These are phyloP conservation scores for Paracoccidioides brasiliensis DNA, from an alignment of 2,329 filamentous ascomycete genomes.

Conservation along the genomic window DNA sequence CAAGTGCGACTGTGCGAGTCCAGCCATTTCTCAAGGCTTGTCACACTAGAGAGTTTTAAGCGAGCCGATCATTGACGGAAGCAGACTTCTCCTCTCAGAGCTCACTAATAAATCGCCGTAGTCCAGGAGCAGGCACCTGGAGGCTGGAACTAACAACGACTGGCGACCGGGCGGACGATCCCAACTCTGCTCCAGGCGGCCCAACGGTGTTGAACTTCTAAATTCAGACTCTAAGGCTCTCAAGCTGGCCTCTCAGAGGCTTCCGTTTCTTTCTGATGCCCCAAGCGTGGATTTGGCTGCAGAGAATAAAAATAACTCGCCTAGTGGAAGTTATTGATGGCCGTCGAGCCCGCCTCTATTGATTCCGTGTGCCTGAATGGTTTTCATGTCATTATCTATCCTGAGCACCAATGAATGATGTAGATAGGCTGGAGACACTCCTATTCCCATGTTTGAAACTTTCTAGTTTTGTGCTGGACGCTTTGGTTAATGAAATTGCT, in stretches of 20 bases:
- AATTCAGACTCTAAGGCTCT: not conserved
- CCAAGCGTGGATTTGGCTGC: not conserved
- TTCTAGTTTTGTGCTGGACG: not conserved
- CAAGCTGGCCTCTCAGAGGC: not conserved
- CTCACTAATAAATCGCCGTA: not conserved
- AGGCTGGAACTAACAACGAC: no score
- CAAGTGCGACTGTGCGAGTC: not conserved
- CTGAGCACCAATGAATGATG: constrained; percentile 1
- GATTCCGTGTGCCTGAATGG: not conserved
- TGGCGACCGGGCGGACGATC: not conserved
- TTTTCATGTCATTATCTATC: not conserved
- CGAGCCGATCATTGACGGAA: not conserved
- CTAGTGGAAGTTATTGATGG: not conserved
- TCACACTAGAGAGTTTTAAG: not conserved
- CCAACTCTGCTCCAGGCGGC: not conserved
- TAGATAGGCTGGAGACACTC: not conserved
- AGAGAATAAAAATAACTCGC: constrained; percentile 3
- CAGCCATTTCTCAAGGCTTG: not conserved
- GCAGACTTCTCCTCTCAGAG: not conserved
- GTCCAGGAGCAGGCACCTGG: not conserved
- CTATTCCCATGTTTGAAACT: not conserved
- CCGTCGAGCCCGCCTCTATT: not conserved
- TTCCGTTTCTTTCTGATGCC: not conserved
- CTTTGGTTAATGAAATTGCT: not conserved
- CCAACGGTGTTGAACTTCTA: not conserved